Evolutionary conservation across 768 basidiomycete genomes (phyloP).

Genomic region (Inosperma sp.): DNA sequence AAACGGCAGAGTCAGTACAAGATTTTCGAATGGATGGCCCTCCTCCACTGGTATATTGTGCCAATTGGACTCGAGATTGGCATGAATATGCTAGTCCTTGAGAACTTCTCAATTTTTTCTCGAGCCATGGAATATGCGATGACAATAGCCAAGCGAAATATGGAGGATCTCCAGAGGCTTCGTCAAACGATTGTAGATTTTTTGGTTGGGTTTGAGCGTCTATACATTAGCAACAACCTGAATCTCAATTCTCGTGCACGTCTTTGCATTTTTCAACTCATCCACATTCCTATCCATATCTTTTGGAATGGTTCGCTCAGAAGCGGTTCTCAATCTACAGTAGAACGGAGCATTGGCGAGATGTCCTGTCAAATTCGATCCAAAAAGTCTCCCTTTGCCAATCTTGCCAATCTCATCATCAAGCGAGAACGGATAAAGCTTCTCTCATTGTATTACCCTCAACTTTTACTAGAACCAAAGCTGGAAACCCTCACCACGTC

Average conservation of each 20-base stretch:
- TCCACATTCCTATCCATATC: slow-evolving; percentile 32
- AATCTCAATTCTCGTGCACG: slow-evolving; percentile 20
- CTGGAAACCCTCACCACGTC: no score
- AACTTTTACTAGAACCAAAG: no score
- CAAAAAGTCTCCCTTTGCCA: slow-evolving; percentile 29
- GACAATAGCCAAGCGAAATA: slow-evolving; percentile 18
- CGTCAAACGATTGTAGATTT: slow-evolving; percentile 22
- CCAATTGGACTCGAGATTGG: slow-evolving; percentile 30
- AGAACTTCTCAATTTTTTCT: slow-evolving; percentile 26
- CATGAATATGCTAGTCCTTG: slow-evolving; percentile 20
- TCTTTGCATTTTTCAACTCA: slow-evolving; percentile 31
- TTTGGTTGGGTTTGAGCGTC: slow-evolving; percentile 20
- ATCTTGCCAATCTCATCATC: slow-evolving; percentile 26
- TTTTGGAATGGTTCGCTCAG: slow-evolving; percentile 31
- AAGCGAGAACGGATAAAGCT: slow-evolving; percentile 21
- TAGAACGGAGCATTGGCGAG: slow-evolving; percentile 24
- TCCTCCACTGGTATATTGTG: slow-evolving; percentile 31
- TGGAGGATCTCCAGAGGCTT: slow-evolving; percentile 17
- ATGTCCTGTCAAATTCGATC: slow-evolving; percentile 28
- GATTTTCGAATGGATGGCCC: slow-evolving; percentile 32
- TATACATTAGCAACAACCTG: slow-evolving; percentile 27
- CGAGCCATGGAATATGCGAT: slow-evolving; percentile 27
- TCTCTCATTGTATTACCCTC: slow-evolving; percentile 23
- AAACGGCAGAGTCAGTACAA: slow-evolving; percentile 35
- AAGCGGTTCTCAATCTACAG: slow-evolving; percentile 28